A percentile compares a stretch with the other conserved stretches of the same genome.
phyloP scores from a whole-genome alignment of 306 rosid species.

The Trifolium dubium region DNA sequence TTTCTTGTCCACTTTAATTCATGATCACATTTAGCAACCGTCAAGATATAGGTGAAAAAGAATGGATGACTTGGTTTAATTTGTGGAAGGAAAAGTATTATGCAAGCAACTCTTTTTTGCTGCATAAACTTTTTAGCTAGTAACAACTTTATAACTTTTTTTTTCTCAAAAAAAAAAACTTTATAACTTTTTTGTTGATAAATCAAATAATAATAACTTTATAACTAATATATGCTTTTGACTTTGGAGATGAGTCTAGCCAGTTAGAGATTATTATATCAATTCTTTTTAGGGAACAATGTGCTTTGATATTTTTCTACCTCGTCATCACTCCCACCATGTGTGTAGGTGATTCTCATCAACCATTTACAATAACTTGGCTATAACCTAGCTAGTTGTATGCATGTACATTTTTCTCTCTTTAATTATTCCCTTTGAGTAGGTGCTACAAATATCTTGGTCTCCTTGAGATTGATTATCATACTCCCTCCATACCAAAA shows the following conservation, averaged over 20 bases:
- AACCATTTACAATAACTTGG: not conserved
- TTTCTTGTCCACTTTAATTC: slow-evolving; percentile 30
- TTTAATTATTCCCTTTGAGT: slow-evolving; percentile 27
- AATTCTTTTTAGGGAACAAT: slow-evolving; percentile 5
- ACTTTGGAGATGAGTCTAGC: slow-evolving; percentile 18
- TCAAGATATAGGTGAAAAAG: slow-evolving; percentile 32
- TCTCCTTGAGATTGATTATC: slow-evolving; percentile 9
- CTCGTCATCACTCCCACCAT: slow-evolving; percentile 25
- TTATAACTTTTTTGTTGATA: not conserved
- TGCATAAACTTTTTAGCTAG: slow-evolving; percentile 33
- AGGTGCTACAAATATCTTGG: slow-evolving; percentile 26
- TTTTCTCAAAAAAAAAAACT: too few relatives aligned
- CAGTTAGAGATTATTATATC: slow-evolving; percentile 18
- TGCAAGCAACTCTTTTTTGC: slow-evolving; percentile 30
- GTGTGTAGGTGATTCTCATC: slow-evolving; percentile 19
- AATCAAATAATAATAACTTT: not conserved
- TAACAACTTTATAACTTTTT: slow-evolving; percentile 27
- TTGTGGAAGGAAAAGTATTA: slow-evolving; percentile 15
- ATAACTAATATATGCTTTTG: slow-evolving; percentile 11
- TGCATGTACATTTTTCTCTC: slow-evolving; percentile 1
- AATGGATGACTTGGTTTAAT: slow-evolving; percentile 16
- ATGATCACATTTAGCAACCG: slow-evolving; percentile 19
- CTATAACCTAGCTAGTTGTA: slow-evolving; percentile 25
- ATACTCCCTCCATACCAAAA: too few relatives aligned
- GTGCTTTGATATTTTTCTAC: not conserved